These are phyloP conservation scores for Ustilago hordei DNA, from an alignment of 1,284 basidiomycete genomes.

Conservation along the genomic window DNA sequence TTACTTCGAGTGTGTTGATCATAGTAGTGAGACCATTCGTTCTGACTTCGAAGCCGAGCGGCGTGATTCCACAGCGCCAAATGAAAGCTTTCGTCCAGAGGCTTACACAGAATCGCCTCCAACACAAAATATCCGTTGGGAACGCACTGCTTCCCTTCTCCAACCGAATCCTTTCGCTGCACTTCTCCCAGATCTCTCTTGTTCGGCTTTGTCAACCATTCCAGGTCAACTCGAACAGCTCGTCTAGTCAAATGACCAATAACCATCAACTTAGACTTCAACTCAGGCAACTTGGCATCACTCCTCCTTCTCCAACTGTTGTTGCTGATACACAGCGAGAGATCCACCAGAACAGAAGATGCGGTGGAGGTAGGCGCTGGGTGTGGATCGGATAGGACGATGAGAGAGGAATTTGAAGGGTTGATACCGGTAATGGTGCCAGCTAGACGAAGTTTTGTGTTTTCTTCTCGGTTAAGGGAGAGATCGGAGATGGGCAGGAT, in stretches of 20 bases:
- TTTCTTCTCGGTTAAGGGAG: constrained; percentile 13
- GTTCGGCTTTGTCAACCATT: not conserved
- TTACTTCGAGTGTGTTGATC: not conserved
- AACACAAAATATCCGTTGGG: constrained; percentile 35
- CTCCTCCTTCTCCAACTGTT: not conserved
- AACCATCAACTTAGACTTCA: constrained; percentile 33
- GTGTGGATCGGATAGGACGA: constrained; percentile 23
- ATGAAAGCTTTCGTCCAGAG: constrained; percentile 26
- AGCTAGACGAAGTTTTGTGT: constrained; percentile 31
- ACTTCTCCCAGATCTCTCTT: not conserved
- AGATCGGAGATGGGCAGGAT: constrained; percentile 43
- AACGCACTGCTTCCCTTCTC: not conserved
- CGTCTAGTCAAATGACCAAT: constrained; percentile 23
- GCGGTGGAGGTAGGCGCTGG: not conserved
- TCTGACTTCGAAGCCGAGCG: constrained; percentile 22
- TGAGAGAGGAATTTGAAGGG: constrained; percentile 10
- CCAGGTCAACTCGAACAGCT: not conserved
- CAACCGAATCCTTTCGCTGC: not conserved
- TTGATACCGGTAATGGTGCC: constrained; percentile 30
- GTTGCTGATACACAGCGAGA: constrained; percentile 23
- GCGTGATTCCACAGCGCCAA: constrained; percentile 33
- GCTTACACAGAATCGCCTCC: constrained; percentile 27
- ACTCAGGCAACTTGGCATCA: constrained; percentile 10
- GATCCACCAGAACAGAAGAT: constrained; percentile 27
- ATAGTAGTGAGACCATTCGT: constrained; percentile 22